These are phyloP conservation scores for Phytophthora cajani DNA, from an alignment of 352 stramenopile species.

Conservation along the genomic window DNA sequence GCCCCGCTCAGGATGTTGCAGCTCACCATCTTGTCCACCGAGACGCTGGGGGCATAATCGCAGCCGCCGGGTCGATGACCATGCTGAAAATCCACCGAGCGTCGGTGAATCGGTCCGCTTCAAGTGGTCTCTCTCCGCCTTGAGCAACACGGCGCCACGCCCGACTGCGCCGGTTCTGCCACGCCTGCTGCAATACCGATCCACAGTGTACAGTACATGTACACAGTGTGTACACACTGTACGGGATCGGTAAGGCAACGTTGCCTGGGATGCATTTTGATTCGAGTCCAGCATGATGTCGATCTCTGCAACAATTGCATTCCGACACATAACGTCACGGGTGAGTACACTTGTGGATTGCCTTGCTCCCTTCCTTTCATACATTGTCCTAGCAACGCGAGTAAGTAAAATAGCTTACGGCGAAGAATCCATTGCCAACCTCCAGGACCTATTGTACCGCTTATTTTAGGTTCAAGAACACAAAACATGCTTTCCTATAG, in stretches of 20 bases:
- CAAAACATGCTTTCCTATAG: slow-evolving; percentile 2
- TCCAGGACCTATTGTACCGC: neutral
- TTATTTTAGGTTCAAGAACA: slow-evolving; percentile 6
- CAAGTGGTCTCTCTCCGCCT: neutral
- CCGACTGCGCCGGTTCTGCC: neutral
- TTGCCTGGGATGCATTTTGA: neutral
- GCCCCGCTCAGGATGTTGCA: slow-evolving; percentile 16
- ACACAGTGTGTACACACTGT: neutral
- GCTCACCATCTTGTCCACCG: slow-evolving; percentile 20
- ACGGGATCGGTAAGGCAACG: neutral
- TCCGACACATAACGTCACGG: neutral
- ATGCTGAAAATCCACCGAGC: slow-evolving; percentile 12
- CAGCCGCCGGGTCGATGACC: slow-evolving; percentile 8
- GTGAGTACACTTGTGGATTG: neutral
- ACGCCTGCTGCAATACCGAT: slow-evolving; percentile 15
- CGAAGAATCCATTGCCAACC: neutral
- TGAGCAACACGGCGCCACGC: neutral
- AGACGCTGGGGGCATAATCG: slow-evolving; percentile 24
- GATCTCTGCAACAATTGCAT: neutral
- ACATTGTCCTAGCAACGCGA: no score
- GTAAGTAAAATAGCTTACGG: no score
- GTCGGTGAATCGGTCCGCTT: neutral
- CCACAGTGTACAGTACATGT: neutral
- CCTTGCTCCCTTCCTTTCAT: neutral
- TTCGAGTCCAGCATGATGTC: neutral